Evolutionary conservation across 2,329 filamentous ascomycete species (phyloP).

Genomic region (Incumbomyces delicatus): DNA sequence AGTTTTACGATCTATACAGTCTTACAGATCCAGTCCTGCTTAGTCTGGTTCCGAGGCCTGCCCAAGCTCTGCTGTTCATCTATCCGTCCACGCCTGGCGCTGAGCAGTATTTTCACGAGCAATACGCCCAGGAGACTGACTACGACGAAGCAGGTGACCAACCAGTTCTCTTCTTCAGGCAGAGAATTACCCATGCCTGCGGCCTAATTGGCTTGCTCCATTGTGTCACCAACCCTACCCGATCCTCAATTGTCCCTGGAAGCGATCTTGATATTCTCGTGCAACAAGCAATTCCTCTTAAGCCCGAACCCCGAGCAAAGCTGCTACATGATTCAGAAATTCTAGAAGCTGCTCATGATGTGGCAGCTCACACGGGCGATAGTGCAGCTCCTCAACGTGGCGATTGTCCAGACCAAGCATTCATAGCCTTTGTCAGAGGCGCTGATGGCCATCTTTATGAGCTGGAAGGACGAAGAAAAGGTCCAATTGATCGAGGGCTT

Average conservation of each 20-base stretch:
- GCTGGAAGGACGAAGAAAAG: constrained; percentile 25
- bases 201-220: constrained; percentile 51
- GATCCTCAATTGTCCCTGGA: constrained; percentile 32
- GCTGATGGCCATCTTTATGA: constrained; percentile 27
- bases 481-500: constrained; percentile 24
- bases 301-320: constrained; percentile 37
- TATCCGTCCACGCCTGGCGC: constrained; percentile 27
- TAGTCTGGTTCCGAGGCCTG: constrained; percentile 42
- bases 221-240: constrained; percentile 40
- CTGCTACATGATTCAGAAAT: constrained; percentile 40
- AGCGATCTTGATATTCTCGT: constrained; percentile 38
- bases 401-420: constrained; percentile 20
- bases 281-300: constrained; percentile 35
- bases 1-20: constrained; percentile 46
- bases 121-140: constrained; percentile 30
- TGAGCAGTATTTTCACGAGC: constrained; percentile 29
- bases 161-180: constrained; percentile 49
- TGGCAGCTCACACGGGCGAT: constrained; percentile 20
- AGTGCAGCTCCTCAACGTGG: constrained; percentile 18
- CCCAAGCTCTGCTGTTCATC: constrained; percentile 46
- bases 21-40: constrained; percentile 42
- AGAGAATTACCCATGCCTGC: constrained; percentile 48
- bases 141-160: constrained; percentile 43
- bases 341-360: constrained; percentile 19
- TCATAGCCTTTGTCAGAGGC: constrained; percentile 27